These are phyloP conservation scores for Ottelia alismoides DNA, from an alignment of 106 monocot genomes.

Conservation along the genomic window DNA sequence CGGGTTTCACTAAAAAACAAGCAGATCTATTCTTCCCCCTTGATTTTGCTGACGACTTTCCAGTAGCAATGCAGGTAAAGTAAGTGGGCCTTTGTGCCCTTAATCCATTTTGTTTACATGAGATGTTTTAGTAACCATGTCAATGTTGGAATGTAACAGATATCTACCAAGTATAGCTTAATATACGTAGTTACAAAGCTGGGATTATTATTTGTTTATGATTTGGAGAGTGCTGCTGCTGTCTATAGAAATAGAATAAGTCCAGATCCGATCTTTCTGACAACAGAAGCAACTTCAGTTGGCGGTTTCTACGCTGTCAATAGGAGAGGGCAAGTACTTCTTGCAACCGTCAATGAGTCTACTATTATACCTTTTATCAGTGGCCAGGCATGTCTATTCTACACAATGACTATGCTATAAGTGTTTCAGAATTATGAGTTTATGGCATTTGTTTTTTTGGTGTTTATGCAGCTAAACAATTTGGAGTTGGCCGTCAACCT, in stretches of 20 bases:
- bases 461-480: constrained; percentile 74
- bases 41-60: constrained; percentile 90
- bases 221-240: constrained; percentile 75
- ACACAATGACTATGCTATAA: not conserved
- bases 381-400: constrained; percentile 52
- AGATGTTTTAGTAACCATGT: not conserved
- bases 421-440: not conserved
- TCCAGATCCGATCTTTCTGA: constrained; percentile 88
- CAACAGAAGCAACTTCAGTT: constrained; percentile 56
- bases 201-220: constrained; percentile 85
- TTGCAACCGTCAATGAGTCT: constrained; percentile 93
- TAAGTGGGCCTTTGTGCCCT: not conserved
- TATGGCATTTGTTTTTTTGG: not conserved
- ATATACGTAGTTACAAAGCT: constrained; percentile 91
- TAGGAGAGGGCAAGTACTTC: constrained; percentile 78
- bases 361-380: constrained; percentile 84
- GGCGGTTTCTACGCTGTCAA: constrained; percentile 90
- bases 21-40: constrained; percentile 92
- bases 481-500: constrained; percentile 95
- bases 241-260: constrained; percentile 88
- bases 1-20: constrained; percentile 83
- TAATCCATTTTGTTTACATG: not conserved
- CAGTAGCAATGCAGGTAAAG: constrained; percentile 82
- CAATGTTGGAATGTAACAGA: constrained; percentile 31
- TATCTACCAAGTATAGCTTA: constrained; percentile 72